Evolutionary conservation across 345 rosid species (phyloP).

Genomic region (Eucalyptus shirleyi): DNA sequence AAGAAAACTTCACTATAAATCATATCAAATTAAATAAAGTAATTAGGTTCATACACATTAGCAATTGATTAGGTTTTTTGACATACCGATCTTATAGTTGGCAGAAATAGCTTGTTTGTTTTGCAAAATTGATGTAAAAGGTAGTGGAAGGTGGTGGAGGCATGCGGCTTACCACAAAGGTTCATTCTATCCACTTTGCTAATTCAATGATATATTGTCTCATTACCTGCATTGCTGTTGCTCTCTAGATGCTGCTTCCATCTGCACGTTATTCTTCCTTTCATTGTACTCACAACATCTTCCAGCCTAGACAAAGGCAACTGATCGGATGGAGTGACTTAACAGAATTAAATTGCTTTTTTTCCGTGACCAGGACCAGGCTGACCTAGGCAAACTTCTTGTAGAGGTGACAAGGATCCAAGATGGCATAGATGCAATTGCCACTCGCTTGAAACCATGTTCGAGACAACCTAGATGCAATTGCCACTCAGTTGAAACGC

Average conservation of each 20-base stretch:
- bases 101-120: not conserved
- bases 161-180: not conserved
- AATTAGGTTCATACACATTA: not conserved
- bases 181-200: not conserved
- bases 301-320: not conserved
- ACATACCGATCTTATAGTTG: not conserved
- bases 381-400: not conserved
- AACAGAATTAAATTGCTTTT: not conserved
- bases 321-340: not conserved
- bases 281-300: not conserved
- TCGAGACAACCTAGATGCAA: not conserved
- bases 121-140: not conserved
- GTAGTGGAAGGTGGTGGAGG: not conserved
- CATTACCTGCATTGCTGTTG: not conserved
- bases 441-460: not conserved
- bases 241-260: not conserved
- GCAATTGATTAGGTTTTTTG: not conserved
- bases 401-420: not conserved
- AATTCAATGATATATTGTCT: not conserved
- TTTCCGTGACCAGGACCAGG: not conserved
- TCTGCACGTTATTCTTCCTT: not conserved
- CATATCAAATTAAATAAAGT: not conserved
- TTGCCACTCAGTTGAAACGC: not conserved
- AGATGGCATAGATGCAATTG: not conserved
- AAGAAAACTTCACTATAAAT: not conserved